Conservation (phyloP, 2,329 filamentous ascomycete genomes). For the Leptographium radiaticola region DNA sequence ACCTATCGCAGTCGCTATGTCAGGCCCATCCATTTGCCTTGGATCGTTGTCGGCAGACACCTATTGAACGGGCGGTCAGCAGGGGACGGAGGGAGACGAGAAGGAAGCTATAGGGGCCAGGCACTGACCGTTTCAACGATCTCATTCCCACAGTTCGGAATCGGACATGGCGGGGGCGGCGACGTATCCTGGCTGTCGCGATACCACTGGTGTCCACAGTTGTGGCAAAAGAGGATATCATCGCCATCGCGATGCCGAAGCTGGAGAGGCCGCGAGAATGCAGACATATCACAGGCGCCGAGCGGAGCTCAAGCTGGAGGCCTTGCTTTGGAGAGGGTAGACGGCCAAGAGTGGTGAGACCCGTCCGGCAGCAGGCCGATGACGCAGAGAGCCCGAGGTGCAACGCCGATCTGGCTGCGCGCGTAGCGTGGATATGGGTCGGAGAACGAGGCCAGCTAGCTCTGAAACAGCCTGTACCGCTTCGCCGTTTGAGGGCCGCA, state of each 20-base stretch:
- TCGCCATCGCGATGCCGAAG: constrained; percentile 38
- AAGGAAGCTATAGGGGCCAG: background rate
- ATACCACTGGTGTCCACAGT: constrained; percentile 72
- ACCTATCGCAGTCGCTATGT: background rate
- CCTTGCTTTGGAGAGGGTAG: constrained; percentile 29
- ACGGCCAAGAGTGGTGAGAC: constrained; percentile 43
- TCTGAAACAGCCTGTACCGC: too few relatives aligned
- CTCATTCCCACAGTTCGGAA: constrained; percentile 66
- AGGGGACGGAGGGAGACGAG: background rate
- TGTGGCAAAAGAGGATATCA: constrained; percentile 78
- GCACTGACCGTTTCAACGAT: constrained; percentile 72
- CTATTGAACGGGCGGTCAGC: constrained; percentile 20
- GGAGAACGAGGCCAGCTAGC: too few relatives aligned
- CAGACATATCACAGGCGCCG: constrained; percentile 13
- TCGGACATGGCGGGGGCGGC: constrained; percentile 62
- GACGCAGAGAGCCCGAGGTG: too few relatives aligned
- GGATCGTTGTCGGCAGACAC: constrained; percentile 49
- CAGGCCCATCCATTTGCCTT: constrained; percentile 21
- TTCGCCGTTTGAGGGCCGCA: too few relatives aligned
- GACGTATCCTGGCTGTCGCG: constrained; percentile 52
- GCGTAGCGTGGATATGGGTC: too few relatives aligned
- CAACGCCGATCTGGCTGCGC: too few relatives aligned
- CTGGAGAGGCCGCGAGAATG: constrained; percentile 17
- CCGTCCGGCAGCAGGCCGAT: constrained; percentile 32
- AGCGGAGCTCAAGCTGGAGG: background rate